Base-by-base conservation (phyloP, 768 basidiomycete species). In the Aureoboletus auriporus region DNA sequence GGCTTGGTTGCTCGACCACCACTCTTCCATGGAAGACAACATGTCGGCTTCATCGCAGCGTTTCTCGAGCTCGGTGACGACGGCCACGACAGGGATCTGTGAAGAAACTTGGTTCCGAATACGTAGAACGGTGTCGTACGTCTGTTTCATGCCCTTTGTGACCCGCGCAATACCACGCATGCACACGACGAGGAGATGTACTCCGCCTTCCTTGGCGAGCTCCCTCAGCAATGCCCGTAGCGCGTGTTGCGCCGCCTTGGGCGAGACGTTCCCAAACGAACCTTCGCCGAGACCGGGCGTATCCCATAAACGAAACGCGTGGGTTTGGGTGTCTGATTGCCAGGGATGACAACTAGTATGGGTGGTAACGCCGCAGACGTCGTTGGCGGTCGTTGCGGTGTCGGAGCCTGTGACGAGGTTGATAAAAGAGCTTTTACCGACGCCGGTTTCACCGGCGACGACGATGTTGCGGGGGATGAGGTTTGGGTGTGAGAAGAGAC, bases 391-490 rank as follows among this genome's bases (percentile, higher is more conserved):
- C 36, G 17, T 31, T 3, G 60, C 58, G 31, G n/a, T 46, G n/a
- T 51, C 49, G 5, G 36, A 26, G 20, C 49, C 61, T 13, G 43
- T 45, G 31, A 61, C 34, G 26, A 61, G 60, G 10, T 61, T 61
- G 44, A 61, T 63, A 11, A 61, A 60, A 8, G 60, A 61, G 36
- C 58, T 60, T 48, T 61, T 61, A 1, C 60, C 60, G 14, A 61
- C 60, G 38, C 60, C 60, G 0, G 60, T 61, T 46, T 61, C 61
- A 20, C 60, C 60, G 11, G 47, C 49, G 43, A 61, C 34, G 45
- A 61, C 49, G 37, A 61, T 43, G 30, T 61, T 63, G 42, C 60
- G 58, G 28, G 52, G 47, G 12, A 44, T 8, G 38, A 54, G 47
- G 11, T 44, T 23, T 23, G n/a, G n/a, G n/a, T n/a, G 38, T 2